A percentile compares a stretch with the other conserved stretches of the same genome.
These are phyloP conservation scores for Mycena amicta DNA, from an alignment of 768 basidiomycete genomes.

Conservation along the genomic window DNA sequence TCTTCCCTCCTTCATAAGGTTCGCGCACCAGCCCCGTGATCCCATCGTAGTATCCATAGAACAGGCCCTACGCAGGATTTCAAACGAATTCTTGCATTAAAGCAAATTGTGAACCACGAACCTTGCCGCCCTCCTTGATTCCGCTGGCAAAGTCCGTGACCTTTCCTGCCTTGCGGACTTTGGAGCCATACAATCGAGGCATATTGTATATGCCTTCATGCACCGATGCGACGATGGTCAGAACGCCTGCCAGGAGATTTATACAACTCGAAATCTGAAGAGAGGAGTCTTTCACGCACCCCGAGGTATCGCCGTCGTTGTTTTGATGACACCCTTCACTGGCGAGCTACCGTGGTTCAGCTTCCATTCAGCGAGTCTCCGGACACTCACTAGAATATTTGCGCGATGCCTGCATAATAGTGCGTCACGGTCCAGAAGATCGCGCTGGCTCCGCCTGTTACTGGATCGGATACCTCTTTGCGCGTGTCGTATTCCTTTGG, in stretches of 20 bases:
- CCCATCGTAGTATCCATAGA: constrained; percentile 41
- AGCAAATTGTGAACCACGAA: constrained; percentile 10
- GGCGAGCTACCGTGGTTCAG: constrained; percentile 36
- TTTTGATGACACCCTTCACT: constrained; percentile 47
- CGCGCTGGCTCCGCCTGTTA: constrained; percentile 47
- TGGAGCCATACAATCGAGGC: constrained; percentile 44
- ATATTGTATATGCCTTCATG: constrained; percentile 50
- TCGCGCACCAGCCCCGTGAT: constrained; percentile 38
- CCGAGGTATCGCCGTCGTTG: constrained; percentile 49
- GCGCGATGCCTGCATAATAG: constrained; percentile 46
- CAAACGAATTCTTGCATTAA: background rate
- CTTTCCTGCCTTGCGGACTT: constrained; percentile 41
- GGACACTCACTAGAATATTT: constrained; percentile 46
- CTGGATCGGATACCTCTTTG: constrained; percentile 41
- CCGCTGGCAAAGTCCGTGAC: constrained; percentile 48
- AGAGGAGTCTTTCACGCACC: constrained; percentile 31
- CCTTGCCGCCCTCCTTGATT: constrained; percentile 51
- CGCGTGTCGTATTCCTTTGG: constrained; percentile 46
- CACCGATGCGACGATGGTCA: constrained; percentile 42
- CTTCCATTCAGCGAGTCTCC: background rate
- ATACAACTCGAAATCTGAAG: background rate
- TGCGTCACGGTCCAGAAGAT: constrained; percentile 55
- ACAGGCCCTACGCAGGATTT: constrained; percentile 33
- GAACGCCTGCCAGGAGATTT: constrained; percentile 35
- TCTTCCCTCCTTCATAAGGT: constrained; percentile 35